Evolutionary conservation across 1,284 basidiomycete genomes (phyloP), one percentile per base, ranked within the genome.

Genomic region (Agroathelia rolfsii): DNA sequence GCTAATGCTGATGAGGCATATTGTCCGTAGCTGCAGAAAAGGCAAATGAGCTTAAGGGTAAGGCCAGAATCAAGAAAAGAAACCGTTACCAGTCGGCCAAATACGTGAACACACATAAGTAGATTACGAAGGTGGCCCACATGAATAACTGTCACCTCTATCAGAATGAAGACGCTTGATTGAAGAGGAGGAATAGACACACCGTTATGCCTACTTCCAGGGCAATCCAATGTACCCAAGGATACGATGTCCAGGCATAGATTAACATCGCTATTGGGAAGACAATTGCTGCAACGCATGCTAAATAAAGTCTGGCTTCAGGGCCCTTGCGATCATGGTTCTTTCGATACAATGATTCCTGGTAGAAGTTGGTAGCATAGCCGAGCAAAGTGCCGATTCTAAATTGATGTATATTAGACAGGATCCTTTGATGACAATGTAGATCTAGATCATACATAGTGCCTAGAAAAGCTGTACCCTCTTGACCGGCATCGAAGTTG

Each of bases 1-100:
- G 84, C 83, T n/a, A 85, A 56, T 1, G 83, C 82, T 1, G 79
- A 83, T 0, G 78, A 82, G 4, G 83, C 84, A 41, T 76, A 87
- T 2, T 74, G 66, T 1, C 76, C 76, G 38, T 82, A 81, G 44
- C 76, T 79, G 30, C 10, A 5, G 20, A n/a, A n/a, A n/a, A n/a
- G n/a, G n/a, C n/a, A n/a, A n/a, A n/a, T n/a, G n/a, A 24, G 19
- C 5, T 23, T 11, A 15, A 23, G n/a, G 11, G 23, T 15, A 14
- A 9, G n/a, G n/a, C n/a, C n/a, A n/a, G n/a, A n/a, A 16, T 28
- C 21, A 32, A 35, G 34, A 25, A 5, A 26, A 15, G 3, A 23
- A 3, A 5, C 51, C 65, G 16, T n/a, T 45, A 80, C 74, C 76
- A 79, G 48, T 83, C 81, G 1, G 79, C 77, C 13, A 85, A 62